Evolutionary conservation across 179 eudicot species (phyloP).

Genomic region (Silene coronaria): DNA sequence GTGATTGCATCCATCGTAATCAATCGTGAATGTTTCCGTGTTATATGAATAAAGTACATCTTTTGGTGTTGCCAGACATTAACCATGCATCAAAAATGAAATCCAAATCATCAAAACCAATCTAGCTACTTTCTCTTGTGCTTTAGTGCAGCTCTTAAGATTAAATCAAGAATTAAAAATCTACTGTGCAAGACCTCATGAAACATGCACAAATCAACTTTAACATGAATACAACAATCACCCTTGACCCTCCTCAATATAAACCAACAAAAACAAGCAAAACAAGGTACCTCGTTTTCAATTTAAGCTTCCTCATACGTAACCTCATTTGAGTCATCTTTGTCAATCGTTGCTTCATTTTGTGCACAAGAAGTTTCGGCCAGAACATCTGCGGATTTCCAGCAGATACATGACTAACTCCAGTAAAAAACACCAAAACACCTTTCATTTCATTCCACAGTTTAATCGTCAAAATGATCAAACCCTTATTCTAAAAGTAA

Average conservation of each 20-base stretch:
- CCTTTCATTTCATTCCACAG: too few relatives aligned
- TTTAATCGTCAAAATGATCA: background rate
- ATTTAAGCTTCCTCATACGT: conserved; percentile 88
- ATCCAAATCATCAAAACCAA: background rate
- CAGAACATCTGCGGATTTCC: conserved; percentile 60
- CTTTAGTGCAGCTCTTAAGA: background rate
- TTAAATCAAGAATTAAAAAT: background rate
- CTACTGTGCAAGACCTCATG: background rate
- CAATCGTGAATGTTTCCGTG: background rate
- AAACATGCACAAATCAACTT: background rate
- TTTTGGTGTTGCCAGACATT: background rate
- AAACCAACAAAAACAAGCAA: background rate
- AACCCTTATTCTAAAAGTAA: background rate
- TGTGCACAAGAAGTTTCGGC: conserved; percentile 87
- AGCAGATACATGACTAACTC: background rate
- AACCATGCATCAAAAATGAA: background rate
- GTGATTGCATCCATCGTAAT: background rate
- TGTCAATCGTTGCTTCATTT: conserved; percentile 83
- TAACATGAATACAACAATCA: background rate
- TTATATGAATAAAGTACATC: too few relatives aligned
- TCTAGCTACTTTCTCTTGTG: background rate
- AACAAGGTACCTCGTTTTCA: conserved; percentile 63
- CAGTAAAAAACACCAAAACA: background rate
- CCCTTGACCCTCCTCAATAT: background rate
- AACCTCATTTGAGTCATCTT: conserved; percentile 97